Evolutionary conservation across 352 stramenopile species (phyloP).

Genomic region (Pythium monospermum): DNA sequence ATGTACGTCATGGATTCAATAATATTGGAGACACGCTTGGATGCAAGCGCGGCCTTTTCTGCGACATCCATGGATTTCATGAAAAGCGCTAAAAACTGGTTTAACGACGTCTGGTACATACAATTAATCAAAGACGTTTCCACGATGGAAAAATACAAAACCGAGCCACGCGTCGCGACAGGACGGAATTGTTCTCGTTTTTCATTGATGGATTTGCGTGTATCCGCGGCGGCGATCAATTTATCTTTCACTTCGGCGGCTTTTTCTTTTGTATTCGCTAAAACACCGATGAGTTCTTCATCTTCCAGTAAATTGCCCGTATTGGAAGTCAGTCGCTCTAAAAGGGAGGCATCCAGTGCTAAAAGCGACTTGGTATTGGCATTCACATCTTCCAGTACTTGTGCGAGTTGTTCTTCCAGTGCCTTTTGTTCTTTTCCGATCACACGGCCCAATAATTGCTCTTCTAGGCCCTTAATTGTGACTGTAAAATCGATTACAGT

Average conservation of each 20-base stretch:
- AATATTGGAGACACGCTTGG: slow-evolving; percentile 98
- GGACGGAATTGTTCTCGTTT: slow-evolving; percentile 98
- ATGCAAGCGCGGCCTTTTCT: slow-evolving; percentile 95
- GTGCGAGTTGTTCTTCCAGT: slow-evolving; percentile 97
- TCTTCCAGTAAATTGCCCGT: slow-evolving; percentile 98
- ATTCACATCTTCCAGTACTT: slow-evolving; percentile 98
- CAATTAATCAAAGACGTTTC: slow-evolving; percentile 98
- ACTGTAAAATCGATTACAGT: slow-evolving; percentile 99
- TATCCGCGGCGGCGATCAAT: slow-evolving; percentile 95
- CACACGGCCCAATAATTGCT: slow-evolving; percentile 96
- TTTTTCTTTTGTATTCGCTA: slow-evolving; percentile 98
- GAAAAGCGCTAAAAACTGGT: slow-evolving; percentile 97
- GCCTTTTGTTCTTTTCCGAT: slow-evolving; percentile 98
- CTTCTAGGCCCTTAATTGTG: slow-evolving; percentile 95
- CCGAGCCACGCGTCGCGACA: slow-evolving; percentile 95
- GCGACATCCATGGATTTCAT: slow-evolving; percentile 97
- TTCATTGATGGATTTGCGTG: slow-evolving; percentile 96
- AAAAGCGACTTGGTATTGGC: slow-evolving; percentile 97
- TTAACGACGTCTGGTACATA: slow-evolving; percentile 99
- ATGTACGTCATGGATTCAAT: slow-evolving; percentile 99
- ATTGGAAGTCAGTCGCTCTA: slow-evolving; percentile 96
- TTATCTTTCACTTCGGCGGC: slow-evolving; percentile 98
- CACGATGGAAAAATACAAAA: slow-evolving; percentile 98
- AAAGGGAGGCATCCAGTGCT: slow-evolving; percentile 92
- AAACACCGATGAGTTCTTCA: slow-evolving; percentile 97